Base-by-base conservation (phyloP, 176 grass and related monocot genomes). In the Miscanthus lutarioriparius region DNA sequence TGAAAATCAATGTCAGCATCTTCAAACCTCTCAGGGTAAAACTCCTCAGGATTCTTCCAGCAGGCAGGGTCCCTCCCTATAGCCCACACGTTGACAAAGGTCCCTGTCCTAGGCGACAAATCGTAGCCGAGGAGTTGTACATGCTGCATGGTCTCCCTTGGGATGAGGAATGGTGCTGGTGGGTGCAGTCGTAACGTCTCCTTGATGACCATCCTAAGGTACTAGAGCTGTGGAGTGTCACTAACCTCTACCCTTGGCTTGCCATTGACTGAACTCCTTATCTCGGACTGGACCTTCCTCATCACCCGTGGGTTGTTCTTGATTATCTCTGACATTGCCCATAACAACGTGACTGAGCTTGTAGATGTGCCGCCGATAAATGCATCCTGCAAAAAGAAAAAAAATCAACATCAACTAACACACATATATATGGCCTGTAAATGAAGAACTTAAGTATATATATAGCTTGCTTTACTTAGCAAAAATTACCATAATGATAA, bases 271-370 rank as follows among this genome's bases (percentile, higher is more conserved):
- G 39, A 72, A 16, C 5, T 72, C 39, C 69, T 72, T 72, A 72
- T 72, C 69, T 72, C 69, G 0, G 69, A 3, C 39, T 72, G 69
- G 12, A 72, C 11, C 22, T 43, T 72, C 2, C 22, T 72, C 39
- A 72, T 72, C 39, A 72, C 69, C 22, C 69, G 69, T 15, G 69
- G n/a, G 69, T 44, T 72, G 69, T 44, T 72, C 69, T 72, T 72
- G 38, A 72, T 72, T 26, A 72, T 12, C 39, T 72, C 69, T 26
- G 69, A 72, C n/a, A 72, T 72, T 26, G 69, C 69, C 69, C 69
- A 72, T 1, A 4, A 19, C 51, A 82, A 33, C 7, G 80, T 73
- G 1, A 62, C 80, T 20, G 80, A 72, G 37, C 37, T 72, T 72
- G 69, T 44, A 0, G 69, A 23, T 26, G 69, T 72, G 22, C 11